These are phyloP conservation scores for Herpetomonas tarakana DNA, from an alignment of 208 protist genomes.

Conservation along the genomic window DNA sequence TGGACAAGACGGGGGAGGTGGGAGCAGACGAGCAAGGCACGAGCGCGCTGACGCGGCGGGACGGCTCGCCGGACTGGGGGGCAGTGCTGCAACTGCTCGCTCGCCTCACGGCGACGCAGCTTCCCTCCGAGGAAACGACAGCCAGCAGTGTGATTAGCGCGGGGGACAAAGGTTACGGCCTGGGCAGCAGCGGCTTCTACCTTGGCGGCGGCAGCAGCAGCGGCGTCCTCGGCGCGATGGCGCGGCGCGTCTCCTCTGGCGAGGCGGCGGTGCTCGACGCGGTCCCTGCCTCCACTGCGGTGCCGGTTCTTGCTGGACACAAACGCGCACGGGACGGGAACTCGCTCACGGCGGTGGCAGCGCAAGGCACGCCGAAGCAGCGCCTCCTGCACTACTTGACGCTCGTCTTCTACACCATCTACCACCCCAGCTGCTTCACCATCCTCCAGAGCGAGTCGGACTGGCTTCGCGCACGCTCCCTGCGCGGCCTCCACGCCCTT, in stretches of 20 bases:
- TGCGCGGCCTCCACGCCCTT: constrained; percentile 35
- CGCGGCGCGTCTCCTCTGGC: background rate
- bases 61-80: background rate
- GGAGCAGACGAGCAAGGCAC: no score
- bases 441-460: constrained; percentile 47
- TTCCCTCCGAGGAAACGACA: background rate
- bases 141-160: background rate
- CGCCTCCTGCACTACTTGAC: constrained; percentile 11
- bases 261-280: background rate
- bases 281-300: background rate
- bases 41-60: background rate
- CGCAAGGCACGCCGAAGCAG: background rate
- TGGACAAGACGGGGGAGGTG: constrained; percentile 6
- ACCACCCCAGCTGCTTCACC: constrained; percentile 62
- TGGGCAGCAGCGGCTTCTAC: constrained; percentile 1
- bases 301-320: no score
- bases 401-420: constrained; percentile 35
- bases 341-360: background rate
- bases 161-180: background rate
- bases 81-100: background rate
- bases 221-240: background rate
- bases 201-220: constrained; percentile 1
- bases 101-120: constrained; percentile 1
- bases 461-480: constrained; percentile 29
- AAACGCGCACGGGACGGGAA: background rate